phyloP scores from a whole-genome alignment of 2,329 filamentous ascomycete genomes.

The Colletotrichum filicis region DNA sequence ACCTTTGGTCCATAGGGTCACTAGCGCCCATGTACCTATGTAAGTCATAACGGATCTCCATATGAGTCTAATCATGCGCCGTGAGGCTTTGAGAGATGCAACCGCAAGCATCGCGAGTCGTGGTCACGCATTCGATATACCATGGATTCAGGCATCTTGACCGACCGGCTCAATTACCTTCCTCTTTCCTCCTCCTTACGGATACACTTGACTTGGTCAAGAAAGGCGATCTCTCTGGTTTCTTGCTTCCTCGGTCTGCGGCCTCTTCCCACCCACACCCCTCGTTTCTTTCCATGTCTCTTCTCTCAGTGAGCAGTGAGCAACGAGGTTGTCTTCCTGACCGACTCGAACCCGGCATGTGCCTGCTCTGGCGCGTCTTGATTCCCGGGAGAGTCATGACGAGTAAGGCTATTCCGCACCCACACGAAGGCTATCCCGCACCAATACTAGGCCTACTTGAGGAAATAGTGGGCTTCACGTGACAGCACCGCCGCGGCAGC shows the following conservation, averaged over 20 bases:
- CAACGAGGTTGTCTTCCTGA: not conserved
- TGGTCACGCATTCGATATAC: constrained; percentile 20
- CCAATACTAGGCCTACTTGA: no score
- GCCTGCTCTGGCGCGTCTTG: constrained; percentile 19
- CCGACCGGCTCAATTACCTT: constrained; percentile 24
- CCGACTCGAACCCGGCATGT: constrained; percentile 9
- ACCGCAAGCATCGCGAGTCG: constrained; percentile 32
- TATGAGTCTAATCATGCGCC: constrained; percentile 34
- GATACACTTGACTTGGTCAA: not conserved
- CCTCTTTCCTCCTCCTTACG: constrained; percentile 25
- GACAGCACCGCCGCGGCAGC: no score
- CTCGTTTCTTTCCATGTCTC: not conserved
- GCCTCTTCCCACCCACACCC: constrained; percentile 2
- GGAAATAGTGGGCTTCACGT: no score
- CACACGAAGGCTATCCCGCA: no score
- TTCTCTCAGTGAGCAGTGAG: not conserved
- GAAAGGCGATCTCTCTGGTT: not conserved
- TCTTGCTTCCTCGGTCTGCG: constrained; percentile 1
- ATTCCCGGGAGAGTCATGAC: constrained; percentile 20
- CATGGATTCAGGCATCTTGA: constrained; percentile 13
- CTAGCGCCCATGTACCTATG: constrained; percentile 30
- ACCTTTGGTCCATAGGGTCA: constrained; percentile 23
- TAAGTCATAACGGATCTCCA: constrained; percentile 34
- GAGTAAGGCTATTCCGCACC: no score
- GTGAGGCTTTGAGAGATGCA: constrained; percentile 29